A percentile compares a stretch with the other conserved stretches of the same genome.
phyloP scores from a whole-genome alignment of 1,139 yeast genomes.

The Sugiyamaella castrensis region DNA sequence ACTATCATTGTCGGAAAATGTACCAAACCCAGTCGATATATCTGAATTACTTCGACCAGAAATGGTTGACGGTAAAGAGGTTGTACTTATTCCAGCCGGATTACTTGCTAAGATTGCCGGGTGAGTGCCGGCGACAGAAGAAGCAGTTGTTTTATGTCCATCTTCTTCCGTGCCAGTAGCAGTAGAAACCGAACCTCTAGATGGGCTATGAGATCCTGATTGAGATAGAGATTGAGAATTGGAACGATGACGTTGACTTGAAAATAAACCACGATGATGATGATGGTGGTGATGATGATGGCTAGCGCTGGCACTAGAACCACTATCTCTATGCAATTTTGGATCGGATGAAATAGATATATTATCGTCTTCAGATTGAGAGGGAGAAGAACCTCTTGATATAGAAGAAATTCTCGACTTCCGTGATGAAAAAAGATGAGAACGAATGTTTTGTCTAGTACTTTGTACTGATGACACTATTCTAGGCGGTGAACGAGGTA shows the following conservation, averaged over 20 bases:
- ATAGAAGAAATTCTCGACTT: conserved; percentile 11
- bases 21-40: too few relatives aligned
- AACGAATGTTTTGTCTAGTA: neutral
- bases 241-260: conserved; percentile 2
- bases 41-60: conserved; percentile 1
- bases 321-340: too few relatives aligned
- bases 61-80: neutral
- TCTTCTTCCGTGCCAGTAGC: conserved; percentile 6
- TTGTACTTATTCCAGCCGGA: neutral
- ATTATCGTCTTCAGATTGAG: conserved; percentile 14
- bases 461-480: neutral
- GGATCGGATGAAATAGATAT: neutral
- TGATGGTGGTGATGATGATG: too few relatives aligned
- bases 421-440: conserved; percentile 14
- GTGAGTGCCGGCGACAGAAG: neutral
- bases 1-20: too few relatives aligned
- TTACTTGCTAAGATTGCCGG: too few relatives aligned
- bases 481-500: neutral
- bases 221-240: conserved; percentile 8
- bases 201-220: conserved; percentile 1
- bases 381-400: conserved; percentile 12
- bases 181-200: conserved; percentile 1
- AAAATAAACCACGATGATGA: conserved; percentile 1
- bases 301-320: too few relatives aligned
- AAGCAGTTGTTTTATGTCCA: neutral